Conservation (phyloP, 2,329 filamentous ascomycete species). For the Cladophialophora yegresii region DNA sequence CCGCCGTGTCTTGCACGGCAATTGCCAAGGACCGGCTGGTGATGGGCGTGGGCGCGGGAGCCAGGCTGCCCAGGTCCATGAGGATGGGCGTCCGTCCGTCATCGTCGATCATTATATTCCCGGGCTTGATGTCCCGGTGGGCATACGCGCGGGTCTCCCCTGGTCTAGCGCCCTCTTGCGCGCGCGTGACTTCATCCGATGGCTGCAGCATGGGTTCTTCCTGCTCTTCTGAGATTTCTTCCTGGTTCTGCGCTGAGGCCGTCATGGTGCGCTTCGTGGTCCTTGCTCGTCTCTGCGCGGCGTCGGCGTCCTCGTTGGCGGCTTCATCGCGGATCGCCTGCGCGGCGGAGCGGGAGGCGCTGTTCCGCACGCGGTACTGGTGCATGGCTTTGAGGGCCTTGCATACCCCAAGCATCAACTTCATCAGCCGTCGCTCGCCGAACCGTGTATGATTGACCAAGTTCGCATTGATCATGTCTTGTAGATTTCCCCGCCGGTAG, state of each 20-base stretch:
- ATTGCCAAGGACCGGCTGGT: conserved; percentile 88
- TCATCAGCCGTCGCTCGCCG: conserved; percentile 83
- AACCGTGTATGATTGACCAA: conserved; percentile 91
- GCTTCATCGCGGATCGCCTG: conserved; percentile 59
- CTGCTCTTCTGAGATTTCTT: conserved; percentile 72
- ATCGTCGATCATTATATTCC: conserved; percentile 98
- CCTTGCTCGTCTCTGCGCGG: conserved; percentile 42
- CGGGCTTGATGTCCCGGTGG: conserved; percentile 96
- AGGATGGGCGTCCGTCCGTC: conserved; percentile 84
- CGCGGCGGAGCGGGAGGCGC: conserved; percentile 49
- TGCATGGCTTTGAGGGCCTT: conserved; percentile 88
- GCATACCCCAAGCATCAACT: conserved; percentile 88
- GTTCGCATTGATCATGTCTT: conserved; percentile 98
- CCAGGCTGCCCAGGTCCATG: conserved; percentile 94
- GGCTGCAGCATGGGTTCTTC: conserved; percentile 77
- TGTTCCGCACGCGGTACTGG: conserved; percentile 68
- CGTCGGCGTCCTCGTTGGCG: conserved; percentile 55
- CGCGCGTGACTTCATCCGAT: conserved; percentile 64
- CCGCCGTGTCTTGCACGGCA: conserved; percentile 88
- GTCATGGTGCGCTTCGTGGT: conserved; percentile 48
- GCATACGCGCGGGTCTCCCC: conserved; percentile 78
- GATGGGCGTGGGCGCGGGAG: conserved; percentile 82
- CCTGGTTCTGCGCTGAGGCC: conserved; percentile 51
- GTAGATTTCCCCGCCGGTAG: conserved; percentile 90
- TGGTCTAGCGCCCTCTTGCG: conserved; percentile 67